Percentiles rank a stretch among this genome's conserved stretches.
These are phyloP conservation scores for Colletotrichum tropicale DNA, from an alignment of 2,329 filamentous ascomycete genomes.

Conservation along the genomic window DNA sequence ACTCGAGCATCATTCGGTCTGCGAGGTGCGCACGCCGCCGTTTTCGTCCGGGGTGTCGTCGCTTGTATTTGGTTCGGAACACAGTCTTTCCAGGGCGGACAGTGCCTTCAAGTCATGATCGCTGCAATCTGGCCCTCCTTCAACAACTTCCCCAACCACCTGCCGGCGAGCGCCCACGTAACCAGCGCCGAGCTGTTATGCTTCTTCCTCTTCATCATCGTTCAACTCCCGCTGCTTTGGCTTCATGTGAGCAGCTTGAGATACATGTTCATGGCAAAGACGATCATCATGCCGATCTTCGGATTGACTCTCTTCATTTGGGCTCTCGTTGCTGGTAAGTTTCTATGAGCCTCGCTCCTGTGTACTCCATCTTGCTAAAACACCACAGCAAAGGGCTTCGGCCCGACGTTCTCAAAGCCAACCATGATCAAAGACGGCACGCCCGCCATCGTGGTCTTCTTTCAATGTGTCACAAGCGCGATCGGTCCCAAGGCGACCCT, in stretches of 20 bases:
- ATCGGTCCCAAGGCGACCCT: constrained; percentile 23
- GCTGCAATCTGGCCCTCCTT: constrained; percentile 45
- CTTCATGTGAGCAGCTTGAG: constrained; percentile 8
- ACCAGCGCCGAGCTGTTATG: constrained; percentile 24
- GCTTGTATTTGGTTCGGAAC: constrained; percentile 42
- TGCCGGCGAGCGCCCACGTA: constrained; percentile 40
- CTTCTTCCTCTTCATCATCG: constrained; percentile 31
- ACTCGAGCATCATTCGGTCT: constrained; percentile 33
- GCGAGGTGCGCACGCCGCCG: constrained; percentile 30
- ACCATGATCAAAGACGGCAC: constrained; percentile 20
- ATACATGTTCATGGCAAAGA: constrained; percentile 27
- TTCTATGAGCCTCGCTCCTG: fast-evolving
- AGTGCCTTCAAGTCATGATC: constrained; percentile 34
- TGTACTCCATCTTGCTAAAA: not conserved
- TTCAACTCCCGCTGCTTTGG: constrained; percentile 28
- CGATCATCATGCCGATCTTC: constrained; percentile 23
- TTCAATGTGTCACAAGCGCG: constrained; percentile 26
- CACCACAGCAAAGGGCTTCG: constrained; percentile 16
- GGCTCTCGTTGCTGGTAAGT: constrained; percentile 17
- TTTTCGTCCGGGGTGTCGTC: constrained; percentile 37
- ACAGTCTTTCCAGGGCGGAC: constrained; percentile 32
- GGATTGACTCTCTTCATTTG: constrained; percentile 25
- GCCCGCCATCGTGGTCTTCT: constrained; percentile 22
- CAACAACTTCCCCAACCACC: constrained; percentile 41
- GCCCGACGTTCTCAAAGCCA: constrained; percentile 24